phyloP scores from a whole-genome alignment of 148 eudicot genomes.

The Rhododendron ferrugineum region DNA sequence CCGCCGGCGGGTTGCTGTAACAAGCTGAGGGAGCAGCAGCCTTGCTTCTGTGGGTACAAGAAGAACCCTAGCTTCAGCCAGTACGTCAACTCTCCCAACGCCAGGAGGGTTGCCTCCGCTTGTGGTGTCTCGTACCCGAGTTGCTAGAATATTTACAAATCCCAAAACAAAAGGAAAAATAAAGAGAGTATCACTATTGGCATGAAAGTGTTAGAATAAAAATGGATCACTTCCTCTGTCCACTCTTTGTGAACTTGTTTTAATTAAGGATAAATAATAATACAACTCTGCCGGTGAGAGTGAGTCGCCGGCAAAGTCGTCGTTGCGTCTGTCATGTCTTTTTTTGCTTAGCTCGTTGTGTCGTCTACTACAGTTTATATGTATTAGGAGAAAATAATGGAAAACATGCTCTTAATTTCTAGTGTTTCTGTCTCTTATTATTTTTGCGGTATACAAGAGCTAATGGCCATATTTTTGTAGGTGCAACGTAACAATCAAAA shows the following conservation, averaged over 20 bases:
- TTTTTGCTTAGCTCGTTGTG: not conserved
- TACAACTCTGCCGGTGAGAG: not conserved
- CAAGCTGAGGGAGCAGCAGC: slow-evolving; percentile 32
- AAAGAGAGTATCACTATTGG: not conserved
- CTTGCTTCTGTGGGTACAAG: slow-evolving; percentile 31
- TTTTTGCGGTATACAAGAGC: too few species aligned
- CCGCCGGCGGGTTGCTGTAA: slow-evolving; percentile 26
- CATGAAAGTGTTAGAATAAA: not conserved
- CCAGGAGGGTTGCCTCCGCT: slow-evolving; percentile 18
- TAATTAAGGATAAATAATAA: too few species aligned
- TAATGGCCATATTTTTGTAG: not conserved
- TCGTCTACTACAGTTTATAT: not conserved
- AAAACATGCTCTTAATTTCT: not conserved
- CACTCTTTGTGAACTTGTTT: not conserved
- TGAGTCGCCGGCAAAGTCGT: not conserved
- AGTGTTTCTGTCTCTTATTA: not conserved
- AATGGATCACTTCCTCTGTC: not conserved
- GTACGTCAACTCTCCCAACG: slow-evolving; percentile 23
- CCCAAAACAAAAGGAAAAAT: not conserved
- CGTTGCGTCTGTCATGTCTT: not conserved
- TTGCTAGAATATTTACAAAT: slow-evolving; percentile 14
- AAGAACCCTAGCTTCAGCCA: slow-evolving; percentile 20
- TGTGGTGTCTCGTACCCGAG: slow-evolving; percentile 25
- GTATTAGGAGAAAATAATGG: not conserved
- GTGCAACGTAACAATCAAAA: not conserved